Evolutionary conservation across 345 rosid genomes (phyloP), one percentile per base, ranked within the genome.

Genomic region (Aquilaria malaccensis): DNA sequence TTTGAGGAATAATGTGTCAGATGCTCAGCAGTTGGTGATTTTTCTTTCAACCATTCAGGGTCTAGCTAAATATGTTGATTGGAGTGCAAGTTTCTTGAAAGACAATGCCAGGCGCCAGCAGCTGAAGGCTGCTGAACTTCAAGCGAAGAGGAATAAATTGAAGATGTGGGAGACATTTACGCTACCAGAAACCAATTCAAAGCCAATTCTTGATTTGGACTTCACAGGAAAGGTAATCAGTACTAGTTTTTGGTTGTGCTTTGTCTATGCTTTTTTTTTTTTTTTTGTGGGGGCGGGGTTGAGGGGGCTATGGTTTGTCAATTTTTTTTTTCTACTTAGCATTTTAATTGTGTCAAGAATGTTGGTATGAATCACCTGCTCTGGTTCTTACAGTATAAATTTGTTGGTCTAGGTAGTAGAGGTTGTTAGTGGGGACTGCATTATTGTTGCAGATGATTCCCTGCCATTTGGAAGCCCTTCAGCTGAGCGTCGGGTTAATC

Each of bases 41-140:
- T 50, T 50, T 32, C 15, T 13, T 15, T 58, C 12, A 37, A 3
- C 43, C 43, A 37, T 37, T 37, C 62, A 95, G 99, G 98, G 99
- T 59, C 83, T 95, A 54, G 98, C 97, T 64, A 88, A 87, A 78
- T 95, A 75, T 77, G 89, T 95, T 65, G 99, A 91, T 62, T 95
- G 99, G 99, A 95, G 97, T 74, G 99, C 95, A 32, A 91, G 84
- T 74, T 81, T 85, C 95, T 83, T 95, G 95, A 97, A 95, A 80
- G 96, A 91, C 56, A 95, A 90, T 61, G 87, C 93, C 58, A 91
- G 81, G 72, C 82, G 82, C 61, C 72, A 63, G 68, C 72, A 62
- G 68, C 67, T 95, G 63, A 91, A 88, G 82, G 64, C 80, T 69
- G 89, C 94, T 29, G 99, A 95, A 61, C 97, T 91, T 75, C 81